Conservation (phyloP, 345 rosid genomes). For the Tarenaya hassleriana region DNA sequence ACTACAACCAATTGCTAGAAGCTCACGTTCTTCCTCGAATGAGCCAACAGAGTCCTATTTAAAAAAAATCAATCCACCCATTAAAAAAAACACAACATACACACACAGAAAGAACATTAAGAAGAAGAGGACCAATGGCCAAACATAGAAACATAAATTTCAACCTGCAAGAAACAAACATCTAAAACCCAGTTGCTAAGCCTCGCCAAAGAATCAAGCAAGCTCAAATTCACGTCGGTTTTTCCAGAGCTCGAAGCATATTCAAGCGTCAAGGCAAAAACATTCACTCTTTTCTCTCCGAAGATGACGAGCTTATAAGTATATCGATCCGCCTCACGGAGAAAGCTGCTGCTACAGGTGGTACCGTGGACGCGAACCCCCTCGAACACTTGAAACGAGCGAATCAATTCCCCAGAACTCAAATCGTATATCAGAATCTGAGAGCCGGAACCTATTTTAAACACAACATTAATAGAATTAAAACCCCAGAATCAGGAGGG, state of each 20-base stretch:
- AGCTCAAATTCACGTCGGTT: constrained; percentile 32
- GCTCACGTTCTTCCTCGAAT: constrained; percentile 28
- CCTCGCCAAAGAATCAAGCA: constrained; percentile 55
- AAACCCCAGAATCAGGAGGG: background rate
- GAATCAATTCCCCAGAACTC: constrained; percentile 38
- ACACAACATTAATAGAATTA: background rate
- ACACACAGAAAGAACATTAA: constrained; percentile 9
- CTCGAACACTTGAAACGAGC: constrained; percentile 66
- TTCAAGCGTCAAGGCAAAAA: constrained; percentile 38
- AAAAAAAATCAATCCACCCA: constrained; percentile 16
- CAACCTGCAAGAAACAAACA: constrained; percentile 64
- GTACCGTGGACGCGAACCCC: constrained; percentile 91
- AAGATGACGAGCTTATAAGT: constrained; percentile 41
- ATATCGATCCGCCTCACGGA: constrained; percentile 3
- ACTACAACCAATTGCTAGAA: constrained; percentile 76
- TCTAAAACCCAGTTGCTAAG: constrained; percentile 77
- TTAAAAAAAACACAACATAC: constrained; percentile 1
- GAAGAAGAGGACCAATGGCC: constrained; percentile 1
- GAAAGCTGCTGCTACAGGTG: constrained; percentile 28
- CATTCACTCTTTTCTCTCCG: constrained; percentile 76
- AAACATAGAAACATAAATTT: background rate
- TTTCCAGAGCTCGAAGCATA: constrained; percentile 21
- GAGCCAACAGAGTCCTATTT: constrained; percentile 28
- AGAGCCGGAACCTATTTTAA: constrained; percentile 68
- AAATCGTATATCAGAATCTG: constrained; percentile 58